These are phyloP conservation scores for Coemansia sp. DNA, from an alignment of 192 early-diverging fungal species.

Conservation along the genomic window DNA sequence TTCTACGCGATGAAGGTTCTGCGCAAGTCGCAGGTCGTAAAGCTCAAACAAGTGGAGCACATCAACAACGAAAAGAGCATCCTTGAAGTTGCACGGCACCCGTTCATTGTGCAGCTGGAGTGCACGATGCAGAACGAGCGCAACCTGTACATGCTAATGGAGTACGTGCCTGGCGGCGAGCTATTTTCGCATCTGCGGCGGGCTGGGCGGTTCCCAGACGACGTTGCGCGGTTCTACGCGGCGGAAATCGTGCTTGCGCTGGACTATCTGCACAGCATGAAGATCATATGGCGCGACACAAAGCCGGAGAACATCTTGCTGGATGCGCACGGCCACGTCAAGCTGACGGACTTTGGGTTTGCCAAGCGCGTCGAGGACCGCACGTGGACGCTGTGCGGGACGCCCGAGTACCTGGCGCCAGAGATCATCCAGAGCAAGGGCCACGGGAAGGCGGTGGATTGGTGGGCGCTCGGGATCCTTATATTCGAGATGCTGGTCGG, in stretches of 20 bases:
- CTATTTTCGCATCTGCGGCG: slow-evolving; percentile 93
- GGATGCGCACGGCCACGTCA: slow-evolving; percentile 89
- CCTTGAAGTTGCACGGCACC: slow-evolving; percentile 69
- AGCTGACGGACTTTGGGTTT: slow-evolving; percentile 98
- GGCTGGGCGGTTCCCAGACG: slow-evolving; percentile 90
- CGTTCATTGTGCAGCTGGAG: slow-evolving; percentile 84
- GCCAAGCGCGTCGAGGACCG: slow-evolving; percentile 86
- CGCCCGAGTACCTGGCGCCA: slow-evolving; percentile 96
- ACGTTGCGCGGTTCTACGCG: slow-evolving; percentile 95
- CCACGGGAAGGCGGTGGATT: slow-evolving; percentile 97
- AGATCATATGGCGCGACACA: slow-evolving; percentile 97
- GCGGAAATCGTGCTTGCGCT: slow-evolving; percentile 95
- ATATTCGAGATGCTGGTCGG: slow-evolving; percentile 99
- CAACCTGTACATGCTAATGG: slow-evolving; percentile 94
- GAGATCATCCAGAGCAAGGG: slow-evolving; percentile 97
- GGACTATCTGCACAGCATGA: slow-evolving; percentile 88
- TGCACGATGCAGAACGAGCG: slow-evolving; percentile 96
- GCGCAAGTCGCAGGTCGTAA: slow-evolving; percentile 80
- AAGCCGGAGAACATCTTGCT: slow-evolving; percentile 92
- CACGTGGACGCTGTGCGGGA: slow-evolving; percentile 99
- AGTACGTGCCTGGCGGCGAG: slow-evolving; percentile 96
- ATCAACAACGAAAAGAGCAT: slow-evolving; percentile 85
- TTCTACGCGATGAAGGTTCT: slow-evolving; percentile 88
- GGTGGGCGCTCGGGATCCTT: slow-evolving; percentile 98
- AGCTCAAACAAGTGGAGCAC: slow-evolving; percentile 85